These are phyloP conservation scores for sweet orange (Citrus sinensis) DNA, from an alignment of 345 rosid species.

Conservation along the genomic window DVS_A1.0 CM039165.1:22958001-22958500, in stretches of 20 bases:
- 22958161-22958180: too few relatives aligned
- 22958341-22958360: background rate
- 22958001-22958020: too few relatives aligned
- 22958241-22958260: background rate
- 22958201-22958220: background rate
- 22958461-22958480: slow-evolving; percentile 63
- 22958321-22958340: background rate
- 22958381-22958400: slow-evolving; percentile 17
- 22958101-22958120: too few relatives aligned
- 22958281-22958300: background rate
- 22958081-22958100: too few relatives aligned
- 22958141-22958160: too few relatives aligned
- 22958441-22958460: slow-evolving; percentile 17
- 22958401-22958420: slow-evolving; percentile 1
- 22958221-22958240: background rate
- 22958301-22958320: background rate
- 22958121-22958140: too few relatives aligned
- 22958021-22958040: too few relatives aligned
- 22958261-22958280: background rate
- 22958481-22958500: slow-evolving; percentile 49
- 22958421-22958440: background rate
- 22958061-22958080: too few relatives aligned
- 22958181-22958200: background rate
- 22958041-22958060: too few relatives aligned
- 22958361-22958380: slow-evolving; percentile 17